A percentile compares a stretch with the other conserved stretches of the same genome.
These are phyloP conservation scores for Dichomitus squalens DNA, from an alignment of 1,284 basidiomycete genomes.

Conservation along the genomic window DNA sequence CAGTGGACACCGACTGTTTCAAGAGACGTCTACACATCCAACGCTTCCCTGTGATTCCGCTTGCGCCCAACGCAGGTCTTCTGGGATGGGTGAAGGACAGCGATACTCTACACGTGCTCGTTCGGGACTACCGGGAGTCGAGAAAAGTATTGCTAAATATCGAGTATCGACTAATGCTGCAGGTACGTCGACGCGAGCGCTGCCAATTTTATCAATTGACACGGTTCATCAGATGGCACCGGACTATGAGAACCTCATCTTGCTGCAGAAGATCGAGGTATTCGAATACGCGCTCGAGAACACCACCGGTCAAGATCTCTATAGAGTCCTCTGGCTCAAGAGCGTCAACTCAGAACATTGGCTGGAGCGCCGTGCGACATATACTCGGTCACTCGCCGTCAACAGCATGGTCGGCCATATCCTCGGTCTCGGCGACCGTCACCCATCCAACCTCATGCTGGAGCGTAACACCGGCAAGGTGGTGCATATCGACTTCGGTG, in stretches of 20 bases:
- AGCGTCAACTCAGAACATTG: constrained; percentile 95
- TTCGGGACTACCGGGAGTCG: constrained; percentile 94
- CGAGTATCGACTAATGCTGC: constrained; percentile 97
- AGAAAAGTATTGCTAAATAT: constrained; percentile 97
- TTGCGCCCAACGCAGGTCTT: constrained; percentile 96
- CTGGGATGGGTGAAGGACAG: constrained; percentile 96
- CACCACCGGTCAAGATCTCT: constrained; percentile 98
- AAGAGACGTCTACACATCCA: constrained; percentile 96
- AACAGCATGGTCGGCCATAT: constrained; percentile 99
- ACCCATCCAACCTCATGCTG: constrained; percentile 95
- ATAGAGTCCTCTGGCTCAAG: constrained; percentile 97
- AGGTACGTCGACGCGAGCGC: constrained; percentile 47
- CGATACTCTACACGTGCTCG: constrained; percentile 97
- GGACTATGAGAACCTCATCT: constrained; percentile 93
- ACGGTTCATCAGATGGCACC: constrained; percentile 88
- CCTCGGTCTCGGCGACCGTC: constrained; percentile 96
- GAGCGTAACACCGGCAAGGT: constrained; percentile 95
- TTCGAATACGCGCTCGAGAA: constrained; percentile 99
- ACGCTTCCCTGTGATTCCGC: constrained; percentile 90
- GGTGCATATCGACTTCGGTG: constrained; percentile 93
- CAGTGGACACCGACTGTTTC: constrained; percentile 93
- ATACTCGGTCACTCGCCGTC: constrained; percentile 93
- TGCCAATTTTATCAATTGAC: not conserved
- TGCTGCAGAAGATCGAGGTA: constrained; percentile 98
- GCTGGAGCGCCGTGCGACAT: constrained; percentile 96